These are phyloP conservation scores for Podospora anserina DNA, from an alignment of 495 filamentous ascomycete genomes.

Conservation along the genomic window DNA sequence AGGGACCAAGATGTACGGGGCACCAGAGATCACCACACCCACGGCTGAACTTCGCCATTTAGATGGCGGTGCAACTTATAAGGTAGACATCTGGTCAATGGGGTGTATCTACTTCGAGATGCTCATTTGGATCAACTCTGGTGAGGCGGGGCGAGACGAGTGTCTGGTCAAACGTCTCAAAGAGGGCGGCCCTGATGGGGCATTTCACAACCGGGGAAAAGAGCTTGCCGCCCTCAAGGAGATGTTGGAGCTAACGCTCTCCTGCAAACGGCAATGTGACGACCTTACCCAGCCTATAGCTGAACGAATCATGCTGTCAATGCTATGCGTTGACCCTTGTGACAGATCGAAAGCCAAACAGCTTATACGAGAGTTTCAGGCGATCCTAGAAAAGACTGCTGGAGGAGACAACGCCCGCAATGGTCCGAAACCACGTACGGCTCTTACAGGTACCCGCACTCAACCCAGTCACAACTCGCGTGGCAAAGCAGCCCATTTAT, in stretches of 20 bases:
- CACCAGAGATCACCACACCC: neutral
- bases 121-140: neutral
- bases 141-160: neutral
- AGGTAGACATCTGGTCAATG: conserved; percentile 3
- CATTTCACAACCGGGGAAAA: neutral
- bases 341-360: no score
- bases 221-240: neutral
- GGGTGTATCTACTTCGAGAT: neutral
- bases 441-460: no score
- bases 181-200: neutral
- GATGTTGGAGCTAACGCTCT: neutral
- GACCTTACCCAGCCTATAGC: no score
- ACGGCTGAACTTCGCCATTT: neutral
- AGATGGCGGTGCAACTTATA: neutral
- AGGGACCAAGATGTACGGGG: neutral
- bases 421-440: no score
- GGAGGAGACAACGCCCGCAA: no score
- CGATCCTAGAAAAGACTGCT: no score
- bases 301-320: no score
- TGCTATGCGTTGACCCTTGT: no score
- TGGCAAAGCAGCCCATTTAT: no score
- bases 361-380: no score
- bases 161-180: neutral
- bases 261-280: no score
- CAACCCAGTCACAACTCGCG: no score